These are phyloP conservation scores for Hemileccinum impolitum DNA, from an alignment of 768 basidiomycete genomes.

Conservation along the genomic window DNA sequence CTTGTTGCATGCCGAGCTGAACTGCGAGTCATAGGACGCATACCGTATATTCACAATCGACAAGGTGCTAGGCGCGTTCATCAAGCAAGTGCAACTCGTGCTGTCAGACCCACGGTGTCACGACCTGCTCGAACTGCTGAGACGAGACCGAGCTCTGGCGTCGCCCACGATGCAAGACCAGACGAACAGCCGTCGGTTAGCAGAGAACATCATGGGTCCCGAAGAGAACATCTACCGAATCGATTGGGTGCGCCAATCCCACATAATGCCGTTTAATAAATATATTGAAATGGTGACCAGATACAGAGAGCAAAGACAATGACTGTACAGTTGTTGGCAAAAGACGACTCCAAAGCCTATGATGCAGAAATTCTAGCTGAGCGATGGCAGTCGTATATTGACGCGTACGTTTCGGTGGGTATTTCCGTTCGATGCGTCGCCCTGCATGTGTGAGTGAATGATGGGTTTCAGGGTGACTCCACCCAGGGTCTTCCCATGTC, in stretches of 20 bases:
- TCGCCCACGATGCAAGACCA: conserved; percentile 69
- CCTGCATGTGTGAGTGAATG: background rate
- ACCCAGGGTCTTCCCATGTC: conserved; percentile 50
- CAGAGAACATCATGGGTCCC: conserved; percentile 67
- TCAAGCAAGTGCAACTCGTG: conserved; percentile 86
- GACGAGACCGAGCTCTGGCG: conserved; percentile 58
- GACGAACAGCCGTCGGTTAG: conserved; percentile 60
- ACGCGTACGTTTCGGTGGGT: conserved; percentile 67
- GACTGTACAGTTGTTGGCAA: conserved; percentile 74
- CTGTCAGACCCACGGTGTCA: conserved; percentile 68
- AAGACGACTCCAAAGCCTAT: conserved; percentile 72
- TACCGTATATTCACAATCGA: conserved; percentile 94
- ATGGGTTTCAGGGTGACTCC: conserved; percentile 45
- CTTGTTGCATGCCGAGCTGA: conserved; percentile 1
- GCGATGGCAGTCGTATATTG: conserved; percentile 78
- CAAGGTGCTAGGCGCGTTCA: conserved; percentile 80
- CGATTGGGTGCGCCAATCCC: conserved; percentile 60
- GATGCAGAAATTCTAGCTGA: conserved; percentile 74
- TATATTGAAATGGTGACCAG: conserved; percentile 34
- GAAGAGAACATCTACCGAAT: conserved; percentile 80
- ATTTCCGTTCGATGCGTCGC: background rate
- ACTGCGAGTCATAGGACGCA: conserved; percentile 46
- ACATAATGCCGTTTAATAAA: background rate
- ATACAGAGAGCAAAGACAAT: conserved; percentile 61
- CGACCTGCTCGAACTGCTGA: conserved; percentile 67